A percentile compares a stretch with the other conserved stretches of the same genome.
Evolutionary conservation across 768 basidiomycete species (phyloP).

Genomic region (Gyrodon lividus): DNA sequence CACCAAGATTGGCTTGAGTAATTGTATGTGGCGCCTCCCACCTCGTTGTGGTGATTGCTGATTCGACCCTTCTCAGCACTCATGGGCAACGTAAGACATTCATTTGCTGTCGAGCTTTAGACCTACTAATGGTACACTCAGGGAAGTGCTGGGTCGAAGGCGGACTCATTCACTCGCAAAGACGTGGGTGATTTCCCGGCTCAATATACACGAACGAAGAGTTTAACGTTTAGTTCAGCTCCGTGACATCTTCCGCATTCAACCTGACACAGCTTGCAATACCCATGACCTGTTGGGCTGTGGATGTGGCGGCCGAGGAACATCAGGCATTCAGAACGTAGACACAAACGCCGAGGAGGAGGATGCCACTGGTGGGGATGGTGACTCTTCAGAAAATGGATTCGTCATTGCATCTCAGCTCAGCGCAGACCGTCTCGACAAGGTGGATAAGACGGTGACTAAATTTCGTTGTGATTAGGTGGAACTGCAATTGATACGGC

Average conservation of each 20-base stretch:
- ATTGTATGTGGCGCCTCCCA: constrained; percentile 54
- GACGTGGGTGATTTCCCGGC: constrained; percentile 53
- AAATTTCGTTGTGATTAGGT: not conserved
- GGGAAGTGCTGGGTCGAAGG: constrained; percentile 57
- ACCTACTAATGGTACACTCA: constrained; percentile 21
- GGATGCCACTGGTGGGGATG: constrained; percentile 27
- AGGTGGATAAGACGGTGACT: constrained; percentile 53
- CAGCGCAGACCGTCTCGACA: constrained; percentile 41
- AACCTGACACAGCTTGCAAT: constrained; percentile 75
- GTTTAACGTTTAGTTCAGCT: constrained; percentile 48
- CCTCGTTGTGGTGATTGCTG: constrained; percentile 1
- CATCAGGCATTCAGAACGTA: not conserved
- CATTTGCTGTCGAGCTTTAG: not conserved
- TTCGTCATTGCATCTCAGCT: constrained; percentile 70
- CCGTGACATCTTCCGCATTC: constrained; percentile 88
- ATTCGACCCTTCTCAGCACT: constrained; percentile 46
- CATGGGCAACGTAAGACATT: constrained; percentile 58
- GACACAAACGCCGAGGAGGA: constrained; percentile 19
- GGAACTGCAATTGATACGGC: constrained; percentile 1
- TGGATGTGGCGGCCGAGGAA: constrained; percentile 46
- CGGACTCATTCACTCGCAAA: constrained; percentile 82
- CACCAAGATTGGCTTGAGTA: constrained; percentile 88
- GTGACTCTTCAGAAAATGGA: constrained; percentile 37
- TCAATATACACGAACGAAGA: not conserved
- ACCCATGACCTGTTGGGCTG: constrained; percentile 93